These are phyloP conservation scores for Mrakia blollopis DNA, from an alignment of 768 basidiomycete genomes.

Conservation along the genomic window DNA sequence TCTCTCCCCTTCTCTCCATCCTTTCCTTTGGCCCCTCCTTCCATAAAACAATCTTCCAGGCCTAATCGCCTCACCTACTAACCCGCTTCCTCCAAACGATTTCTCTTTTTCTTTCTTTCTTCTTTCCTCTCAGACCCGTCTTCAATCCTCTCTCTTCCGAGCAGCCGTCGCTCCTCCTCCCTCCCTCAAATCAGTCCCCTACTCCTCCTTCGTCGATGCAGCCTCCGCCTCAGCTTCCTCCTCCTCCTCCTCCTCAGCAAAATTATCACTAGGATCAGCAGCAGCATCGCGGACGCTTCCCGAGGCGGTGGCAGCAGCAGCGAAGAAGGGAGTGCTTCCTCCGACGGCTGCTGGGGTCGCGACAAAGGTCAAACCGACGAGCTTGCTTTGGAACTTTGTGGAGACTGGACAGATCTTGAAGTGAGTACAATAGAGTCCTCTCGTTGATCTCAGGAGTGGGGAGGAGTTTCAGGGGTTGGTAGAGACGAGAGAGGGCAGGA, in stretches of 20 bases:
- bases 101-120: neutral
- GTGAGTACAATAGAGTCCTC: conserved; percentile 55
- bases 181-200: conserved; percentile 21
- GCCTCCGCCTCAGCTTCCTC: conserved; percentile 14
- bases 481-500: neutral
- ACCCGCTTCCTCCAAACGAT: no score
- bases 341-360: conserved; percentile 5
- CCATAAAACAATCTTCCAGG: neutral
- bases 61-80: neutral
- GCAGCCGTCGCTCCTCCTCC: conserved; percentile 28
- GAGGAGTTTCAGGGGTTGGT: no score
- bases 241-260: neutral
- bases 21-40: neutral
- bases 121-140: conserved; percentile 62
- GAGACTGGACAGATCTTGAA: conserved; percentile 87
- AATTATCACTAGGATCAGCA: neutral
- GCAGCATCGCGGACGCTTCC: conserved; percentile 8
- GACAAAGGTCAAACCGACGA: conserved; percentile 45
- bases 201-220: conserved; percentile 23
- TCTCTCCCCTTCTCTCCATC: neutral
- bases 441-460: neutral
- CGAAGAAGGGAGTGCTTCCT: neutral
- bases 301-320: neutral
- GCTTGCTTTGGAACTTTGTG: conserved; percentile 80
- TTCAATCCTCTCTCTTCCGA: conserved; percentile 82